Conservation (phyloP, 495 filamentous ascomycete species). For the Aspergillus panamensis region DNA sequence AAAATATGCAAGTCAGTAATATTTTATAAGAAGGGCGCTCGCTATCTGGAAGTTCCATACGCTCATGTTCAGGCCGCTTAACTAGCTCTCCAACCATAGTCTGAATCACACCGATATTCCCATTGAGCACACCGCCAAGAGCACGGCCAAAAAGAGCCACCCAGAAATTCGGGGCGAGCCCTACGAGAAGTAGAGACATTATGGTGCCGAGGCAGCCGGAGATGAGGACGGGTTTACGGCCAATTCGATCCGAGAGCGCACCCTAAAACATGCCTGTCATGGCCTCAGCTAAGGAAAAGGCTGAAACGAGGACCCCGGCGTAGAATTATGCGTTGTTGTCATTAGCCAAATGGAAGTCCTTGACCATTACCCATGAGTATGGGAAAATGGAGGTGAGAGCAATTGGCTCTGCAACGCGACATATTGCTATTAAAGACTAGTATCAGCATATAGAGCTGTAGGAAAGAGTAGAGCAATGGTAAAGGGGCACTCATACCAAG, state of each 20-base stretch:
- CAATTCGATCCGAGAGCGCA: constrained; percentile 71
- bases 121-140: constrained; percentile 79
- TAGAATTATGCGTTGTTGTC: constrained; percentile 73
- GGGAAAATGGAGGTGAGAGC: constrained; percentile 84
- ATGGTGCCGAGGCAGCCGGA: constrained; percentile 78
- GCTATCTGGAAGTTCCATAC: constrained; percentile 45
- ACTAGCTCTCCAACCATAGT: constrained; percentile 90
- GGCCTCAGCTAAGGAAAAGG: constrained; percentile 77
- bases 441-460: neutral
- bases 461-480: constrained; percentile 58
- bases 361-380: constrained; percentile 82
- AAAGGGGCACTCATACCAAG: constrained; percentile 7
- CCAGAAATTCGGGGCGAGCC: constrained; percentile 79
- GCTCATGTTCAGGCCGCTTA: constrained; percentile 75
- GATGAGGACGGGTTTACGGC: constrained; percentile 79
- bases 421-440: constrained; percentile 49
- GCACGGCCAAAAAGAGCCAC: constrained; percentile 68
- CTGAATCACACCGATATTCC: constrained; percentile 85
- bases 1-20: constrained; percentile 10
- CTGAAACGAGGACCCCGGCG: constrained; percentile 80
- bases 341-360: constrained; percentile 64
- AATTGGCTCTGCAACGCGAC: constrained; percentile 83
- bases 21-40: neutral
- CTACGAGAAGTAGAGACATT: constrained; percentile 73
- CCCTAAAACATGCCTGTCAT: constrained; percentile 86